These are phyloP conservation scores for Ophiostoma tasmaniense DNA, from an alignment of 2,329 filamentous ascomycete species.

Conservation along the genomic window DNA sequence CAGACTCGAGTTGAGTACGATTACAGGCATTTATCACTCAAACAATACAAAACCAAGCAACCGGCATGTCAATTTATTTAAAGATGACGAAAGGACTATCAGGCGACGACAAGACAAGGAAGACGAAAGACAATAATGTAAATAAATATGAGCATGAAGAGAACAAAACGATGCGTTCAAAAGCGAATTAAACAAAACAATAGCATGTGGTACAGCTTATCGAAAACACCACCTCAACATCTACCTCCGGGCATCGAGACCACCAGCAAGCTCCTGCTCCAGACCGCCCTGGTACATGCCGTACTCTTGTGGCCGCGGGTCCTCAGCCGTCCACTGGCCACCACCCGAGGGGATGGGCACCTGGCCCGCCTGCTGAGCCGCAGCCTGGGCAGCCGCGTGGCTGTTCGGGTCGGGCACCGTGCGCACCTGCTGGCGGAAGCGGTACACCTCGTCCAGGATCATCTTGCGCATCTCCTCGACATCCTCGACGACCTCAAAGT, in stretches of 20 bases:
- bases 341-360: constrained; percentile 46
- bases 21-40: neutral
- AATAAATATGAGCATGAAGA: neutral
- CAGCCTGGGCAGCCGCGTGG: constrained; percentile 22
- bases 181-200: neutral
- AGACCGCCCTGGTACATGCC: constrained; percentile 40
- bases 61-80: neutral
- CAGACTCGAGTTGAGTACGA: too few relatives aligned
- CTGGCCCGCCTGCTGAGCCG: constrained; percentile 31
- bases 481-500: constrained; percentile 95
- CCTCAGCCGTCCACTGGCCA: constrained; percentile 50
- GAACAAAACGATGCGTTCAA: neutral
- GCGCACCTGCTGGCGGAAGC: constrained; percentile 62
- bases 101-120: neutral
- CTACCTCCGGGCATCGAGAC: constrained; percentile 1
- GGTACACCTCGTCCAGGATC: constrained; percentile 89
- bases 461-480: constrained; percentile 91
- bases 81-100: neutral
- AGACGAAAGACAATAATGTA: neutral
- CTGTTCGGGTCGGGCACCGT: constrained; percentile 36
- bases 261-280: constrained; percentile 47
- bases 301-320: constrained; percentile 54
- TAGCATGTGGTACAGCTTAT: neutral
- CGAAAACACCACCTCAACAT: neutral
- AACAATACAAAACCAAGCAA: neutral